Evolutionary conservation across 2,329 filamentous ascomycete genomes (phyloP).

Genomic region (Myriosclerotinia duriaeana): DNA sequence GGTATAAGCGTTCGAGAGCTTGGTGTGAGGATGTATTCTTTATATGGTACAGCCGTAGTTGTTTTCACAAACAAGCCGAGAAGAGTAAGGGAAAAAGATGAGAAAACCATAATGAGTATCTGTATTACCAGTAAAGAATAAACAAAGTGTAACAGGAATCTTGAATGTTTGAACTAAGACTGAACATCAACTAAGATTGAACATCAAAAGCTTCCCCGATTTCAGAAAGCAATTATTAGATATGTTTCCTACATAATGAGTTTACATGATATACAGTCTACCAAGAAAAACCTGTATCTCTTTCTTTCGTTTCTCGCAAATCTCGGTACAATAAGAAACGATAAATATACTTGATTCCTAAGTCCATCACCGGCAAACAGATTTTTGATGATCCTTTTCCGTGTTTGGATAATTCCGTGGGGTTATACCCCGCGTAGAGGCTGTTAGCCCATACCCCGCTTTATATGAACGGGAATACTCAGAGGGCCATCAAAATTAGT

Average conservation of each 20-base stretch:
- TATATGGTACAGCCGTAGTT: conserved; percentile 35
- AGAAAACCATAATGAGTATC: not conserved
- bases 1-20: conserved; percentile 36
- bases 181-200: not conserved
- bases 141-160: not conserved
- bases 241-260: not conserved
- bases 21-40: conserved; percentile 42
- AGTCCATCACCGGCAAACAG: not conserved
- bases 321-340: not conserved
- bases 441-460: too few relatives aligned
- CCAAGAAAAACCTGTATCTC: not conserved
- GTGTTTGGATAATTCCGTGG: not conserved
- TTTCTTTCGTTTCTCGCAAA: not conserved
- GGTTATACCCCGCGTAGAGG: too few relatives aligned
- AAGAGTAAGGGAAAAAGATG: not conserved
- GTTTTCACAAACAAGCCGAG: not conserved
- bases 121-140: not conserved
- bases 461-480: too few relatives aligned
- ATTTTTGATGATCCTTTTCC: not conserved
- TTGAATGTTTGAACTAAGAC: not conserved
- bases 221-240: too few relatives aligned
- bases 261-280: not conserved
- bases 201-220: not conserved
- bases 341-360: not conserved
- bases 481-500: too few relatives aligned